These are phyloP conservation scores for Moesziomyces globuligerus DNA, from an alignment of 1,284 basidiomycete species.

Conservation along the genomic window DNA sequence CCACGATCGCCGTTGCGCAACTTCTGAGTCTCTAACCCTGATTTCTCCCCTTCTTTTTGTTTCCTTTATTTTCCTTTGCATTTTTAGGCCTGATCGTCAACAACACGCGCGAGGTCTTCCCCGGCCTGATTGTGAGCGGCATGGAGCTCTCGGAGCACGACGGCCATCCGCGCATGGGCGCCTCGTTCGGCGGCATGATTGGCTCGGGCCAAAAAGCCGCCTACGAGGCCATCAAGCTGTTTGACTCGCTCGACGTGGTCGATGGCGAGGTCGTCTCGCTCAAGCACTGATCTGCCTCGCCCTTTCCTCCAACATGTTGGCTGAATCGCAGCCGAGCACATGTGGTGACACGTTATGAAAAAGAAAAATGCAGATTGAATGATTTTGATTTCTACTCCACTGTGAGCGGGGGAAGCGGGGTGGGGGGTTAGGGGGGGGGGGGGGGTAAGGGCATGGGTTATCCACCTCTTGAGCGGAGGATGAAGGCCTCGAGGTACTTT, in stretches of 20 bases:
- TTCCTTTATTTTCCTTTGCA: background rate
- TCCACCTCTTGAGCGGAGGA: slow-evolving; percentile 46
- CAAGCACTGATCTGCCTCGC: slow-evolving; percentile 25
- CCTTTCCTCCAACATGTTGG: background rate
- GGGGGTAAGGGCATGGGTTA: too few relatives aligned
- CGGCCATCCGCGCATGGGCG: slow-evolving; percentile 75
- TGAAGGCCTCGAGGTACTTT: slow-evolving; percentile 55
- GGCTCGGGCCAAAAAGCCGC: slow-evolving; percentile 81
- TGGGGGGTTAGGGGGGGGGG: too few relatives aligned
- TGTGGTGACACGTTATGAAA: too few relatives aligned
- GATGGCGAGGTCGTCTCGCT: slow-evolving; percentile 73
- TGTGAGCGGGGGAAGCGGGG: too few relatives aligned
- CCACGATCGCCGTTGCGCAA: too few relatives aligned
- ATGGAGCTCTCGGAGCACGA: slow-evolving; percentile 88
- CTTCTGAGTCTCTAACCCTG: too few relatives aligned
- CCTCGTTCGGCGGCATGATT: slow-evolving; percentile 81
- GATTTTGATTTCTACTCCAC: too few relatives aligned
- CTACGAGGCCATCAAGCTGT: slow-evolving; percentile 76
- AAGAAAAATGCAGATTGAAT: background rate
- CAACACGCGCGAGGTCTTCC: slow-evolving; percentile 80
- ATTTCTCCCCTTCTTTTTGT: background rate
- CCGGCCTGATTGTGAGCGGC: slow-evolving; percentile 78
- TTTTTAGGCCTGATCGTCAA: slow-evolving; percentile 65
- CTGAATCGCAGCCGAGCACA: too few relatives aligned
- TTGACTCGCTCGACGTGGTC: slow-evolving; percentile 74